Base-by-base conservation (phyloP, 2,329 filamentous ascomycete genomes). In the Exophiala mesophila region DNA sequence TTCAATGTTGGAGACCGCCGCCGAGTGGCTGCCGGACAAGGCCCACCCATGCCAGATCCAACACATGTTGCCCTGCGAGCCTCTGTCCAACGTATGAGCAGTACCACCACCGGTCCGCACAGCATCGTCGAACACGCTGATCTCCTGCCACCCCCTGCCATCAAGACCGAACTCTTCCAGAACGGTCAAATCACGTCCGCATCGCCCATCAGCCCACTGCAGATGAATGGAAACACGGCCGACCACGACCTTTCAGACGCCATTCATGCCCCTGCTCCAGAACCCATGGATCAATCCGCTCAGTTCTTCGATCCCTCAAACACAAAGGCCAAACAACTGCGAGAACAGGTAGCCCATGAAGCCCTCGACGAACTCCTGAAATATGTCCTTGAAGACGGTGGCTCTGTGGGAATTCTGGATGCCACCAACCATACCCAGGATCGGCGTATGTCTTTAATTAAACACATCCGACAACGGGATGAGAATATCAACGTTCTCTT, bases 1-100 rank as follows among this genome's bases (percentile, higher is more conserved):
- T 98, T 98, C 78, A 98, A 98, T 58, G 92, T 98, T 26, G 92
- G 92, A 47, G 90, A 95, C 64, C 78, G 88, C 59, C 78, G 92
- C 57, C 83, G 92, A 56, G 78, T 89, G 37, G 87, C 83, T 13
- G 85, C 84, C 31, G 84, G 74, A 19, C 70, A 83, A 37, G 46
- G 41, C n/a, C 32, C 33, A 16, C 60, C 55, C 36, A 54, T 59
- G 26, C 55, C 68, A 17, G 65, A 70, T 43, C 38, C 20, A 15
- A 48, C 44, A n/a, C 32, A 42, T 26, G 64, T 59, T 19, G 63
- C 64, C 18, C 59, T 70, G 15, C 58, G 67, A 33, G 66, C 68
- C 41, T 69, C 65, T 1, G 64, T 70, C 17, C 64, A 66, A 36
- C 59, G 61, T 19, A 58, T 70, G 55, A 70, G 64, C 47, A 61